These are phyloP conservation scores for Myxozyma kluyveri DNA, from an alignment of 805 yeast genomes.

Conservation along the genomic window DNA sequence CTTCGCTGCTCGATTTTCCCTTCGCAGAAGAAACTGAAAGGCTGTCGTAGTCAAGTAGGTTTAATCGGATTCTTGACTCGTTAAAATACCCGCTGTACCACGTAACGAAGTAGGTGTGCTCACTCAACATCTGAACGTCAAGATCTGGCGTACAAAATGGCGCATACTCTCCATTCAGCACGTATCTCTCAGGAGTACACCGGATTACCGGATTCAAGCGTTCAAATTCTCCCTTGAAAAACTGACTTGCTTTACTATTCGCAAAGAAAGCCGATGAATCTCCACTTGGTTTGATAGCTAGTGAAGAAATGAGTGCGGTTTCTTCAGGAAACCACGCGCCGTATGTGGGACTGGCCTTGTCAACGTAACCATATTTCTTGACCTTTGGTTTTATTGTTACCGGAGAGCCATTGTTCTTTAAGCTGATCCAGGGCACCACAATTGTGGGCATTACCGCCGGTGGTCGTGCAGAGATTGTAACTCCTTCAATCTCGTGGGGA, in stretches of 20 bases:
- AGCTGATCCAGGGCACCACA: conserved; percentile 75
- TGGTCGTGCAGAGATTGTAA: conserved; percentile 58
- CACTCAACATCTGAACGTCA: conserved; percentile 54
- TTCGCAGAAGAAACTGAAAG: conserved; percentile 24
- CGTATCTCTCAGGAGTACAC: conserved; percentile 78
- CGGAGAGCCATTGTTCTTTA: conserved; percentile 74
- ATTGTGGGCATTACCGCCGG: conserved; percentile 45
- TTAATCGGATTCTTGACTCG: conserved; percentile 36
- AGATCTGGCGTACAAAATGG: conserved; percentile 88
- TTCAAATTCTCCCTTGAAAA: conserved; percentile 37
- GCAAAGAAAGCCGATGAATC: conserved; percentile 1
- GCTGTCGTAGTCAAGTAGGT: conserved; percentile 29
- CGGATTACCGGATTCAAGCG: conserved; percentile 73
- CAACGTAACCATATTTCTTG: conserved; percentile 62
- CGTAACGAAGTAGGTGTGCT: conserved; percentile 66
- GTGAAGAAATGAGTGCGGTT: conserved; percentile 43
- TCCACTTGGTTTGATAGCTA: neutral
- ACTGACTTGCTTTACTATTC: neutral
- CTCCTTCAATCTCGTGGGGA: conserved; percentile 63
- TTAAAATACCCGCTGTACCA: conserved; percentile 73
- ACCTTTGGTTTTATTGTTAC: conserved; percentile 73
- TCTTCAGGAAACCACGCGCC: conserved; percentile 62
- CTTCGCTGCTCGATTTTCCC: conserved; percentile 13
- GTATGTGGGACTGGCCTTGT: conserved; percentile 66
- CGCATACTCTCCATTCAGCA: conserved; percentile 50